Evolutionary conservation across 202 grass and related monocot genomes (phyloP).

Genomic region (Cymbopogon flexuosus): DNA sequence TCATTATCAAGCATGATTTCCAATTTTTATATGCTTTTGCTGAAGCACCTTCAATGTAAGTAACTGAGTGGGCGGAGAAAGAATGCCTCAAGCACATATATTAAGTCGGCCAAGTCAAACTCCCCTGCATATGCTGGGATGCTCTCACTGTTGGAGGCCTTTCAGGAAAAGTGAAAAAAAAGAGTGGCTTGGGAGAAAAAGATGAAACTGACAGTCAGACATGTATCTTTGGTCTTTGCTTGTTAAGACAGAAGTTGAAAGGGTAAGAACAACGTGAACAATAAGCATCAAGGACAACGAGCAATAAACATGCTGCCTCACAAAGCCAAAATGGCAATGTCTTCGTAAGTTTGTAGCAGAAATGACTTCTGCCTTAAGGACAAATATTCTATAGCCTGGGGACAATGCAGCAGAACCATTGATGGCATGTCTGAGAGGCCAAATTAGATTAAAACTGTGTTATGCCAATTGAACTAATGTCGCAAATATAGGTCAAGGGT

Average conservation of each 20-base stretch:
- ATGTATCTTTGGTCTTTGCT: neutral
- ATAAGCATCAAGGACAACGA: neutral
- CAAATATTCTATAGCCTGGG: neutral
- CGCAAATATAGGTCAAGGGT: neutral
- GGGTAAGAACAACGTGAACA: neutral
- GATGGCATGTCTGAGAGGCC: neutral
- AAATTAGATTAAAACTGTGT: conserved; percentile 6
- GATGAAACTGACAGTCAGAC: neutral
- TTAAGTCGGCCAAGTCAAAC: neutral
- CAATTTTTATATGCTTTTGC: neutral
- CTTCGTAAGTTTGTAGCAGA: conserved; percentile 10
- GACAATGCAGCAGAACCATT: neutral
- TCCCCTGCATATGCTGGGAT: neutral
- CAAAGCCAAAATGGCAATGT: neutral
- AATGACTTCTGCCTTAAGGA: neutral
- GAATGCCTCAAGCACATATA: neutral
- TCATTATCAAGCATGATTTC: neutral
- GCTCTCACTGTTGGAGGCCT: neutral
- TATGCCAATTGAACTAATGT: neutral
- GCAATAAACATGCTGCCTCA: conserved; percentile 3
- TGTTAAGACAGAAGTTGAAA: neutral
- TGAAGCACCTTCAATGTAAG: neutral
- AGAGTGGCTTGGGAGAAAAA: neutral
- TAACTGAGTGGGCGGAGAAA: neutral
- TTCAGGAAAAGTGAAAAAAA: neutral